phyloP scores from a whole-genome alignment of 768 basidiomycete species.

The Hericium alpestre region DNA sequence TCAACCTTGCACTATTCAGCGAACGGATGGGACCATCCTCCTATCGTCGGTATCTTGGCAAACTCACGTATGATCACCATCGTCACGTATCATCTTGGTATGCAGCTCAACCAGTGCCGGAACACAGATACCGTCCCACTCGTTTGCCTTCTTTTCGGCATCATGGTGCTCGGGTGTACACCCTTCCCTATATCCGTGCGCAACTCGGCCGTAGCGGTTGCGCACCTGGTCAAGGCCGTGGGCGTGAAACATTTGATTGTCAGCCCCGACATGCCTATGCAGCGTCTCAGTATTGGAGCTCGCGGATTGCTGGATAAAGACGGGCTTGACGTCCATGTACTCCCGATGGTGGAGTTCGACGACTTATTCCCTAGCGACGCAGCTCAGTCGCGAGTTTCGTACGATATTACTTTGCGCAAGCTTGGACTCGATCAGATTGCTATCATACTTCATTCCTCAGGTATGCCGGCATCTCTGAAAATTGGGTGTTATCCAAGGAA shows the following conservation, averaged over 20 bases:
- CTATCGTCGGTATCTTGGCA: slow-evolving; percentile 9
- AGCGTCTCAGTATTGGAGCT: not conserved
- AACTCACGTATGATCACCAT: slow-evolving; percentile 10
- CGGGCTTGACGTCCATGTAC: not conserved
- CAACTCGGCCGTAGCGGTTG: slow-evolving; percentile 4
- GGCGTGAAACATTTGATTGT: not conserved
- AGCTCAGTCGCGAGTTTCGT: not conserved
- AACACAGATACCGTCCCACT: slow-evolving; percentile 15
- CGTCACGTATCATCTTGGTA: not conserved
- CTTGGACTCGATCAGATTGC: not conserved
- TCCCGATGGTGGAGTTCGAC: not conserved
- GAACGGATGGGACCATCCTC: slow-evolving; percentile 3
- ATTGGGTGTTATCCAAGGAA: not conserved
- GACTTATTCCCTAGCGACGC: not conserved
- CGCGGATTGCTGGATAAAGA: not conserved
- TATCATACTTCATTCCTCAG: not conserved
- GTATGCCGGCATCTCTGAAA: not conserved
- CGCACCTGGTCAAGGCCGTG: not conserved
- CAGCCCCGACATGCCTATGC: slow-evolving; percentile 9
- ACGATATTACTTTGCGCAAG: not conserved
- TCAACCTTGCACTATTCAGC: not conserved
- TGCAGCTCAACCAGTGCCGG: not conserved
- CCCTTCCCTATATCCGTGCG: slow-evolving; percentile 1
- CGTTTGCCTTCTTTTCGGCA: slow-evolving; percentile 17
- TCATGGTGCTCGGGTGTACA: not conserved